phyloP scores from a whole-genome alignment of 176 grass and related monocot species.

The Areca catechu region DNA sequence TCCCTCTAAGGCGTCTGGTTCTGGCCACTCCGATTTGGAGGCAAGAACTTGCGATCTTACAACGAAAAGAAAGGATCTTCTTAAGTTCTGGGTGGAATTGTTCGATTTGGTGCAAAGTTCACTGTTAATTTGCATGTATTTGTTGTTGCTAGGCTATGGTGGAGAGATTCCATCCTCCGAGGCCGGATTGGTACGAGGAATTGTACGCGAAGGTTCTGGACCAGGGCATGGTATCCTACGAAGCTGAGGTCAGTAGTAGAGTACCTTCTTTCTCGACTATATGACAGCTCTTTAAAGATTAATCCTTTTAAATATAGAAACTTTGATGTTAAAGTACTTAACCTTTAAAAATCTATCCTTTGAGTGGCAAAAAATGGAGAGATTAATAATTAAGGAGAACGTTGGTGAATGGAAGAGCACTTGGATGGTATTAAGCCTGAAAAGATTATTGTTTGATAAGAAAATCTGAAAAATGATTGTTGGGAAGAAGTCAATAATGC shows the following conservation, averaged over 20 bases:
- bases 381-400: too few relatives aligned
- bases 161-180: constrained; percentile 53
- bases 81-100: neutral
- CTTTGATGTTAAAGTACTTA: neutral
- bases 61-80: neutral
- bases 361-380: too few relatives aligned
- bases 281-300: neutral
- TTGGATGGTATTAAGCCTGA: too few relatives aligned
- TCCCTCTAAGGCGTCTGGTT: constrained; percentile 13
- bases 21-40: constrained; percentile 30
- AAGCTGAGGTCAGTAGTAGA: constrained; percentile 49
- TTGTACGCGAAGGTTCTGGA: constrained; percentile 47
- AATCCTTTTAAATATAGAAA: neutral
- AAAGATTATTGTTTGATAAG: too few relatives aligned
- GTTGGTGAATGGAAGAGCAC: too few relatives aligned
- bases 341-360: too few relatives aligned
- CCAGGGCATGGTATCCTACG: constrained; percentile 49
- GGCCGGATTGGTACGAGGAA: constrained; percentile 67
- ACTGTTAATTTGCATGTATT: neutral
- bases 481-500: too few relatives aligned
- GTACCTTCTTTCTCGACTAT: neutral
- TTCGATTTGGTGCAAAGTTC: neutral
- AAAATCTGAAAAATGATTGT: too few relatives aligned
- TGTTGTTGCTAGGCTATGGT: constrained; percentile 32
- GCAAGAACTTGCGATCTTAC: constrained; percentile 21